Percentiles rank a stretch among this genome's conserved stretches.
Evolutionary conservation across 176 grass and related monocot genomes (phyloP).

Genomic region (Themeda triandra): DNA sequence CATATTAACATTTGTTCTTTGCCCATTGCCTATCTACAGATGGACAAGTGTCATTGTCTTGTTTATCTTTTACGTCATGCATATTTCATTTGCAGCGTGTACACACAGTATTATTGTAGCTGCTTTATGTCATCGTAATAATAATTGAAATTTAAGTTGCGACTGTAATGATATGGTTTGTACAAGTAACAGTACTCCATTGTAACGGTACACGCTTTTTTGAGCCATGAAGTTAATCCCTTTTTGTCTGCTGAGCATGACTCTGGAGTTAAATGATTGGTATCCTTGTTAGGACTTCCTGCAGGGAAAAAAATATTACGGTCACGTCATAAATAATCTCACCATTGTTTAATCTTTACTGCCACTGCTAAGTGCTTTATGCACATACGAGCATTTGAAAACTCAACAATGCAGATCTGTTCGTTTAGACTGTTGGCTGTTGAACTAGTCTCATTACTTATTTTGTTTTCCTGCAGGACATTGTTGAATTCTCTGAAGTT

Average conservation of each 20-base stretch:
- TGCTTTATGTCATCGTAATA: background rate
- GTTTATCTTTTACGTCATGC: background rate
- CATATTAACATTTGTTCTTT: background rate
- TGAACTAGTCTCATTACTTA: background rate
- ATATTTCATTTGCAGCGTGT: no score
- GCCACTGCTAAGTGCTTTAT: background rate
- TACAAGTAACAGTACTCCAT: background rate
- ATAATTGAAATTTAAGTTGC: background rate
- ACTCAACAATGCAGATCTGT: background rate
- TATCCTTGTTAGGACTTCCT: background rate
- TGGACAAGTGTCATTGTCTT: background rate
- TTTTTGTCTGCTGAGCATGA: background rate
- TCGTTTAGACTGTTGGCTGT: background rate
- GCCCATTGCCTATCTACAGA: background rate
- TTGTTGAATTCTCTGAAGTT: background rate
- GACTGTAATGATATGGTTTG: background rate
- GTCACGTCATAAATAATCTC: background rate
- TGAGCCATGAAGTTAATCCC: background rate
- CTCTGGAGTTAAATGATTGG: background rate
- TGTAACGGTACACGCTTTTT: background rate
- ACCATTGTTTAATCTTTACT: background rate
- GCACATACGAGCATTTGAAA: background rate
- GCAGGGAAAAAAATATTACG: background rate
- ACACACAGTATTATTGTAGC: background rate
- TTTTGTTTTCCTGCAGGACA: slow-evolving; percentile 15